phyloP scores from a whole-genome alignment of 176 grass and related monocot genomes.

The Melocanna baccifera region DNA sequence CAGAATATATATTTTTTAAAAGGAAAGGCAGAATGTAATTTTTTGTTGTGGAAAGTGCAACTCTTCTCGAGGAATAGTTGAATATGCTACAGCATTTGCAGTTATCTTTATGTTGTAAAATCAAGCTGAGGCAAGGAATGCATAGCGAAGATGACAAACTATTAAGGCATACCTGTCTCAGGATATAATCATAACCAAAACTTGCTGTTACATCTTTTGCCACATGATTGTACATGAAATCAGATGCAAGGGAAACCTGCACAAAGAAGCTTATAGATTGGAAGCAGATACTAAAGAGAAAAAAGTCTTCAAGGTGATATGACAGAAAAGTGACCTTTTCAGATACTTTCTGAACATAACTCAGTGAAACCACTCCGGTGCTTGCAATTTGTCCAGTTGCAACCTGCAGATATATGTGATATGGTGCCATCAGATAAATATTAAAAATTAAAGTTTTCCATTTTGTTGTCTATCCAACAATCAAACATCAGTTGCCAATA shows the following conservation, averaged over 20 bases:
- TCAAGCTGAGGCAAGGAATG: not conserved
- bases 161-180: slow-evolving; percentile 63
- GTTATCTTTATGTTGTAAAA: not conserved
- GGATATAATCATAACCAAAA: slow-evolving; percentile 79
- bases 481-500: slow-evolving; percentile 10
- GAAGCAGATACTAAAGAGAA: not conserved
- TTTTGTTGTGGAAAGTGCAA: not conserved
- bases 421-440: slow-evolving; percentile 24
- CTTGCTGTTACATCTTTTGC: slow-evolving; percentile 56
- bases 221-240: slow-evolving; percentile 72
- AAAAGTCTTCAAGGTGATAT: not conserved
- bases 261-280: slow-evolving; percentile 5
- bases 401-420: slow-evolving; percentile 53
- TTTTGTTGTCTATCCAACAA: slow-evolving; percentile 8
- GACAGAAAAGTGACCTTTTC: slow-evolving; percentile 57
- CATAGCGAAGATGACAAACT: not conserved
- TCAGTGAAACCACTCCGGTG: slow-evolving; percentile 53
- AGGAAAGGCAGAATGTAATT: not conserved
- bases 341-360: slow-evolving; percentile 75
- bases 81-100: not conserved
- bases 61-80: not conserved
- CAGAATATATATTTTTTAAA: not conserved
- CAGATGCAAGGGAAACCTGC: slow-evolving; percentile 82
- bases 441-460: not conserved
- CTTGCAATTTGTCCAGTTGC: slow-evolving; percentile 60